Evolutionary conservation across 192 early-diverging fungal genomes (phyloP), one percentile per base, ranked within the genome.

Genomic region (Coemansia sp.): DNA sequence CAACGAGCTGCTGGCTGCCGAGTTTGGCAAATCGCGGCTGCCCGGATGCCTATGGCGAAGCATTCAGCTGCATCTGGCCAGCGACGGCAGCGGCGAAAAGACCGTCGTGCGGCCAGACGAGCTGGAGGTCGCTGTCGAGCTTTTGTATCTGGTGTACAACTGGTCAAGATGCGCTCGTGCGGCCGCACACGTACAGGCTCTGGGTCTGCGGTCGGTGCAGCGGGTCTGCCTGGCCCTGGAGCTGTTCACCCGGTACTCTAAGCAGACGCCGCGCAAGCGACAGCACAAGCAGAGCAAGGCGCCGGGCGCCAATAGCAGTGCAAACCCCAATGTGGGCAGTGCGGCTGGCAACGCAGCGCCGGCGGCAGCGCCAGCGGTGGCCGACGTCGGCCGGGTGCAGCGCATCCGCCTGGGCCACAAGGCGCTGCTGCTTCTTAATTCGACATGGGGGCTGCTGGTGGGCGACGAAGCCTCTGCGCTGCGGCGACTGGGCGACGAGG

Each of bases 391-490:
- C 17, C 56, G 67, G 0, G 51, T 71, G 65, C 79, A 81, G 74
- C 67, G 79, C n/a, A 37, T 74, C 35, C 57, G 79, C 36, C 61
- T 81, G 60, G 79, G 71, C 7, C 79, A 81, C 66, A 81, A 81
- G 71, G 64, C 79, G 48, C 68, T 81, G 60, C 58, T 76, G 28
- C 68, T 81, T 20, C 41, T 76, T n/a, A 65, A 76, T 28, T 43
- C 61, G 57, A 76, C 74, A 51, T 81, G 79, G 79, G 20, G 60
- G 6, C 54, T 71, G n/a, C 59, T 71, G 12, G 67, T 81, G n/a
- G 79, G 79, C 65, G 71, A 70, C 79, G 79, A 81, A 58, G 54
- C 64, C 22, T 38, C 58, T 11, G 60, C 74, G 37, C 38, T 67
- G 65, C 64, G 38, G 41, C 67, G 79, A 5, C 67, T 79, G 18